Base-by-base conservation (phyloP, 768 basidiomycete genomes). In the Nidula microcarpa region DNA sequence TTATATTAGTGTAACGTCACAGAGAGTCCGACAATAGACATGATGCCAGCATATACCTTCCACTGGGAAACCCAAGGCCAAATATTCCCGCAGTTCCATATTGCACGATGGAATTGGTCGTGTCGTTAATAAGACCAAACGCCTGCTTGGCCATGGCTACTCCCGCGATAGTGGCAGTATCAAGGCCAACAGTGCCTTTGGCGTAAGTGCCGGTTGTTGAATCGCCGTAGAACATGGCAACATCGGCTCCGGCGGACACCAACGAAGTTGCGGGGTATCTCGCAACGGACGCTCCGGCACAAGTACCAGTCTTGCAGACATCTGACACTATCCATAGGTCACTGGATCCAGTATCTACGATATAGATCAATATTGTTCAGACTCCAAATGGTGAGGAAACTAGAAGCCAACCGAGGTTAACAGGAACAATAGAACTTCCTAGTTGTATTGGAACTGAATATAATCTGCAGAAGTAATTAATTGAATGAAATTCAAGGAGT, bases 241-340 rank as follows among this genome's bases (percentile, higher is more conserved):
- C 62, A 68, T 65, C 57, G 11, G 68, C 58, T 17, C 75, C 70
- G 0, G 74, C 67, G 23, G 68, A 56, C 16, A 67, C 69, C 53
- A 82, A 73, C 5, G 62, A 62, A 14, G 66, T 47, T 6, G 67
- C 62, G 4, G 79, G 72, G 55, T 83, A 82, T 6, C 78, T 68
- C 3, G 76, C 58, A 4, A 75, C 65, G 10, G 57, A 62, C 2
- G 65, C 55, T 17, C 65, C 60, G 36, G 63, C 62, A 63, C 83
- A 85, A 2, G 71, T 58, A 7, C 67, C 68, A 6, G 58, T 54
- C 3, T 61, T 60, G 60, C 84, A 87, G 3, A 66, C 62, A 49
- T 79, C 73, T 0, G 84, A 81, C 18, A 84, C 65, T 4, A 86
- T 75, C 87, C 87, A 89, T 6, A 88, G 65, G 58, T 89, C 86